A percentile compares a stretch with the other conserved stretches of the same genome.
These are phyloP conservation scores for Mucor sp. DNA, from an alignment of 371 early-diverging fungal genomes.

Conservation along the genomic window DNA sequence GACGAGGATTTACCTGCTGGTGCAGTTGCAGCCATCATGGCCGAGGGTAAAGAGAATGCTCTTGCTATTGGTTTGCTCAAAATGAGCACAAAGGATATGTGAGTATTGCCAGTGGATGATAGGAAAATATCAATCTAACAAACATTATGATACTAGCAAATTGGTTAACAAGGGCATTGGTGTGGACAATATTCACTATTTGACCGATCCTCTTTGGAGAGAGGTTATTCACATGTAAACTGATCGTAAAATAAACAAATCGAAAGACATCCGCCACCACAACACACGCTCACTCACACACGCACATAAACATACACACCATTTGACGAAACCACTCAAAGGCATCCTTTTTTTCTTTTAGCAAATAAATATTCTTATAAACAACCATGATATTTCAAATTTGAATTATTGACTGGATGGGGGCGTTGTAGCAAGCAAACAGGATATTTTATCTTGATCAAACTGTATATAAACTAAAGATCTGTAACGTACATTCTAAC, in stretches of 20 bases:
- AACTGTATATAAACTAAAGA: background rate
- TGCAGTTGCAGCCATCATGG: conserved; percentile 88
- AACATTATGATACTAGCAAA: conserved; percentile 49
- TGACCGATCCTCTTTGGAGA: conserved; percentile 91
- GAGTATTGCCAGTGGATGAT: conserved; percentile 28
- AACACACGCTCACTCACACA: background rate
- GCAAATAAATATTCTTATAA: background rate
- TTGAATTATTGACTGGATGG: background rate
- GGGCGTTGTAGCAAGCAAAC: background rate
- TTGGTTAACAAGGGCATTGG: conserved; percentile 91
- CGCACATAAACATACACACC: background rate
- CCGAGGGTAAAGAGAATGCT: conserved; percentile 96
- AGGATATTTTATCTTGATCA: background rate
- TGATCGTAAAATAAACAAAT: background rate
- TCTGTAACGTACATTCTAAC: background rate
- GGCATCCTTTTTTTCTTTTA: background rate
- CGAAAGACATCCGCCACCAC: background rate
- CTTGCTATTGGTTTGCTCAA: conserved; percentile 87
- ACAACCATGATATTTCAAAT: background rate
- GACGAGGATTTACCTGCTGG: conserved; percentile 73
- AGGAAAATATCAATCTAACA: background rate
- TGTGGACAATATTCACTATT: conserved; percentile 85
- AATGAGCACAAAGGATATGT: conserved; percentile 94
- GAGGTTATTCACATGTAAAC: conserved; percentile 39
- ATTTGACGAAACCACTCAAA: background rate